Conservation (phyloP, 2,329 filamentous ascomycete species). For the Penicillium sp. region DNA sequence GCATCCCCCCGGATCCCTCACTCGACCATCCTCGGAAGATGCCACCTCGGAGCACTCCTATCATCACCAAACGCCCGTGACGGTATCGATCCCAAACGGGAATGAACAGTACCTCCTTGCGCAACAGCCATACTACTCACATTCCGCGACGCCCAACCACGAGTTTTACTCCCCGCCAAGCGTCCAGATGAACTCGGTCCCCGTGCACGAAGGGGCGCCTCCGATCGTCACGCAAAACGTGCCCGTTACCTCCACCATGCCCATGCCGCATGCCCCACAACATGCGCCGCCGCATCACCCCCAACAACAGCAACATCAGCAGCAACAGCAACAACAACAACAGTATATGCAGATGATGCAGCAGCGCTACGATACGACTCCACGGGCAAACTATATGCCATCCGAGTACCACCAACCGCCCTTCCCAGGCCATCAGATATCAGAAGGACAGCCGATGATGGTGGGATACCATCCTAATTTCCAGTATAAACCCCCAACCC, state of each 20-base stretch:
- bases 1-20: conserved; percentile 43
- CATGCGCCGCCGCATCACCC: conserved; percentile 40
- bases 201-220: conserved; percentile 37
- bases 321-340: conserved; percentile 38
- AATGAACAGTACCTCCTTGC: conserved; percentile 45
- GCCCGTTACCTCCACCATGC: conserved; percentile 39
- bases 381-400: conserved; percentile 40
- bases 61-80: conserved; percentile 35
- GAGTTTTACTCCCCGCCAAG: conserved; percentile 46
- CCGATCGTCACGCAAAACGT: conserved; percentile 41
- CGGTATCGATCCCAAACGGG: conserved; percentile 39
- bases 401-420: conserved; percentile 40
- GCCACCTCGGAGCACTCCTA: conserved; percentile 46
- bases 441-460: conserved; percentile 41
- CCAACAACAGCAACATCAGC: conserved; percentile 40
- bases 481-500: conserved; percentile 42
- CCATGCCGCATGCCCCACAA: conserved; percentile 38
- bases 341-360: conserved; percentile 42
- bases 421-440: conserved; percentile 38
- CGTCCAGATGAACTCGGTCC: conserved; percentile 41
- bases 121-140: conserved; percentile 45
- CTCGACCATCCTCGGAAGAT: conserved; percentile 46
- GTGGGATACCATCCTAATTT: conserved; percentile 42
- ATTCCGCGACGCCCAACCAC: conserved; percentile 42
- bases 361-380: conserved; percentile 40